Base-by-base conservation (phyloP, 306 rosid genomes). In the Cicer pinnatifidum region DNA sequence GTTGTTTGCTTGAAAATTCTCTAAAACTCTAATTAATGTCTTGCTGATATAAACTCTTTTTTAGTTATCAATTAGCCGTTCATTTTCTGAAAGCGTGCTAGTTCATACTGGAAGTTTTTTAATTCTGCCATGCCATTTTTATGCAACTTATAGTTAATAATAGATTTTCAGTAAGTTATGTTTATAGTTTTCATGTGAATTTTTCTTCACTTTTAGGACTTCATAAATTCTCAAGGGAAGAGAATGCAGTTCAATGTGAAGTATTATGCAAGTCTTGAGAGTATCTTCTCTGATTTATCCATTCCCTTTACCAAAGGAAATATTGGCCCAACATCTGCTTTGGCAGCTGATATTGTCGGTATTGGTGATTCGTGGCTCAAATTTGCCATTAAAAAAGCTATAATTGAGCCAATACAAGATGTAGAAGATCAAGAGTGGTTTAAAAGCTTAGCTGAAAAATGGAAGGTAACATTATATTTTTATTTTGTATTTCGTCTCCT, bases 311-410 rank as follows among this genome's bases (percentile, higher is more conserved):
- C 73, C 46, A 84, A 82, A 74, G 87, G 84, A 48, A 80, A 82
- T 57, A 65, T 80, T 81, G 78, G 82, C 74, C 84, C 88, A 13
- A 85, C 92, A 28, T 88, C 94, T 67, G 66, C 84, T 75, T 82
- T 85, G 78, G 97, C 92, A 23, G 93, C 97, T 66, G 98, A 93
- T 82, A 54, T 85, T 80, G 88, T 91, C 33, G 82, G 91, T 73
- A 78, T 93, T 51, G 97, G 98, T 11, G 98, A 93, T 81, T 91
- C 98, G 39, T 93, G 98, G 98, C 93, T 93, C 73, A 81, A 83
- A 76, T 69, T 68, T 82, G 89, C 96, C 71, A 85, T 93, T 41
- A 78, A 72, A 20, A 86, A 88, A 76, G 89, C 85, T 70, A 45
- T 89, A 76, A 84, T 93, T 81, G 87, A 93, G 82, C 92, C 97